phyloP scores from a whole-genome alignment of 2,329 filamentous ascomycete species.

The Trichoderma asperellum region DNA sequence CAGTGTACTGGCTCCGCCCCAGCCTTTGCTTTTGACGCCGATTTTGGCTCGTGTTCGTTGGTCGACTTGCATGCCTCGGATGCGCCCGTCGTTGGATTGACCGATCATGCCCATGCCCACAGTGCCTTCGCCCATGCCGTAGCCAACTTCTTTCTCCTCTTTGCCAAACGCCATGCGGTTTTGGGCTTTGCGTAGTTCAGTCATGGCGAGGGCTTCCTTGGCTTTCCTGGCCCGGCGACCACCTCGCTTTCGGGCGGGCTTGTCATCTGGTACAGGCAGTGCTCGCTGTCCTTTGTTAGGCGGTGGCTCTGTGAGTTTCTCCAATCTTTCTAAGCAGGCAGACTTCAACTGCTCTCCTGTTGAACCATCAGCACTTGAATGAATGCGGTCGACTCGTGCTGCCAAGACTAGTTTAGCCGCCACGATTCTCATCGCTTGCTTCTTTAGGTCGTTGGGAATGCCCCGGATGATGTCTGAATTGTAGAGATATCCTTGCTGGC shows the following conservation, averaged over 20 bases:
- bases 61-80: slow-evolving; percentile 87
- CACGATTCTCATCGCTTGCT: slow-evolving; percentile 93
- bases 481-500: slow-evolving; percentile 92
- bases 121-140: slow-evolving; percentile 82
- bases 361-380: slow-evolving; percentile 78
- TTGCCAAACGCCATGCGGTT: slow-evolving; percentile 96
- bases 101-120: slow-evolving; percentile 96
- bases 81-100: slow-evolving; percentile 81
- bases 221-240: slow-evolving; percentile 88
- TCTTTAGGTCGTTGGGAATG: slow-evolving; percentile 84
- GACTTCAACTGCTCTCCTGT: slow-evolving; percentile 81
- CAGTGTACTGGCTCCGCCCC: slow-evolving; percentile 73
- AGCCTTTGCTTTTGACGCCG: slow-evolving; percentile 93
- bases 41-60: slow-evolving; percentile 91
- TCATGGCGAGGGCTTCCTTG: slow-evolving; percentile 97
- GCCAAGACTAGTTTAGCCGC: slow-evolving; percentile 93
- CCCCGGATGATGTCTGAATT: slow-evolving; percentile 86
- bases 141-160: slow-evolving; percentile 91
- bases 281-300: slow-evolving; percentile 87
- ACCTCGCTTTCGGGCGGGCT: slow-evolving; percentile 89
- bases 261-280: slow-evolving; percentile 91
- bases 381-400: slow-evolving; percentile 84
- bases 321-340: slow-evolving; percentile 81
- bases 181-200: slow-evolving; percentile 91
- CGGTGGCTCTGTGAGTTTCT: slow-evolving; percentile 90